Evolutionary conservation across 192 early-diverging fungal genomes (phyloP), one percentile per base, ranked within the genome.

Genomic region (Umbelopsis vinacea): DNA sequence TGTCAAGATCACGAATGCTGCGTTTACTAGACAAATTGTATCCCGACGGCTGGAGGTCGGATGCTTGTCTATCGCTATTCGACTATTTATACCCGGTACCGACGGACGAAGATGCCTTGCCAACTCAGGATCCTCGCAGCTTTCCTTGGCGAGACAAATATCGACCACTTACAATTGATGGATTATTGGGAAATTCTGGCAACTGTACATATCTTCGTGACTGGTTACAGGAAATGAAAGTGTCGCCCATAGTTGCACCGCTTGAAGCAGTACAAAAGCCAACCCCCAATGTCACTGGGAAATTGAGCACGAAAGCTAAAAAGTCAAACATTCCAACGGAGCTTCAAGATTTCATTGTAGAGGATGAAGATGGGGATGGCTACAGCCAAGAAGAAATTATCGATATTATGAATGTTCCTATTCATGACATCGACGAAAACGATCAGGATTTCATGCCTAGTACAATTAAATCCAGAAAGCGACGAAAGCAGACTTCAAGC

Each of bases 141-240:
- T 17, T 50, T 23, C 47, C 68, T 14, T 78, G 76, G 76, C 29
- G 43, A 40, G 76, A 78, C 8, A 78, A 74, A 40, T 74, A 78
- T 55, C 33, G 71, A 11, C 76, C 76, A 21, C 14, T 12, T 9
- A 52, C 26, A 12, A 45, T 74, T 19, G 50, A 73, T 5, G 67
- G 66, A 15, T 43, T 78, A 29, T 17, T 78, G 21, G 68, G 68
- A 1, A 60, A 70, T 22, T 19, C 38, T 9, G 46, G 33, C 10
- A 54, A 74, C 19, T 21, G 19, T 19, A 33, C 38, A 5, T 66
- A 71, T 29, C 23, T 78, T 14, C 57, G 66, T 29, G 69, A 71
- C 45, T 78, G 76, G 76, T 29, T 78, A 22, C 38, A 71, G 21
- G 53, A 35, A 54, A 70, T 70, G 69, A 75, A 75, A n/a, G 60